Evolutionary conservation across 257 asterid species (phyloP).

Genomic region (Anisodus tanguticus): DNA sequence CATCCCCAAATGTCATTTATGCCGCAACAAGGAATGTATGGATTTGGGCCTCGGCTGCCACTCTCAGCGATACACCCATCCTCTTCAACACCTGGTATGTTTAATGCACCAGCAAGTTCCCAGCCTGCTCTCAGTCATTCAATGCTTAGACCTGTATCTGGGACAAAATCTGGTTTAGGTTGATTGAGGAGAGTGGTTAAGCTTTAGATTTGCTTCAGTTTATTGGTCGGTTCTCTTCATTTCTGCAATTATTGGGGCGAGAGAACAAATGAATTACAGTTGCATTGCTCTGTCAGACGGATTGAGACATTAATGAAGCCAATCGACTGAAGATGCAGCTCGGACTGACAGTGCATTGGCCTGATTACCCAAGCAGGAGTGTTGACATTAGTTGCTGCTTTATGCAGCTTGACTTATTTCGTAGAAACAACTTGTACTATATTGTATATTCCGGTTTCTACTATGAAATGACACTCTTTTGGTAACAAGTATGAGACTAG

Average conservation of each 20-base stretch:
- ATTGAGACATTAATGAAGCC: slow-evolving; percentile 22
- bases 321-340: slow-evolving; percentile 30
- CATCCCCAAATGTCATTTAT: slow-evolving; percentile 79
- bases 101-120: slow-evolving; percentile 58
- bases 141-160: slow-evolving; percentile 71
- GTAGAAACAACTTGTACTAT: slow-evolving; percentile 23
- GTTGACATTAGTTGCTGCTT: slow-evolving; percentile 25
- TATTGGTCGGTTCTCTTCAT: slow-evolving; percentile 18
- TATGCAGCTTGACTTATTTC: slow-evolving; percentile 18
- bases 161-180: slow-evolving; percentile 77
- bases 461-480: slow-evolving; percentile 1
- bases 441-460: slow-evolving; percentile 19
- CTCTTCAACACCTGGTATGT: slow-evolving; percentile 59
- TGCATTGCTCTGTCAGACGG: slow-evolving; percentile 31
- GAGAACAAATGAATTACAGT: slow-evolving; percentile 17
- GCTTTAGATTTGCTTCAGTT: slow-evolving; percentile 33
- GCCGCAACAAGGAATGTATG: slow-evolving; percentile 78
- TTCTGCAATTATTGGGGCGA: slow-evolving; percentile 19
- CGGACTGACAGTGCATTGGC: slow-evolving; percentile 25
- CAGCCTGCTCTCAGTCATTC: slow-evolving; percentile 72
- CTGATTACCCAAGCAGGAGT: not conserved
- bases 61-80: slow-evolving; percentile 81
- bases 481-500: slow-evolving; percentile 17
- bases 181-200: slow-evolving; percentile 40
- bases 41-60: slow-evolving; percentile 83